A percentile compares a stretch with the other conserved stretches of the same genome.
Conservation (phyloP, 2,329 filamentous ascomycete genomes). For the Ramichloridium luteum region DNA sequence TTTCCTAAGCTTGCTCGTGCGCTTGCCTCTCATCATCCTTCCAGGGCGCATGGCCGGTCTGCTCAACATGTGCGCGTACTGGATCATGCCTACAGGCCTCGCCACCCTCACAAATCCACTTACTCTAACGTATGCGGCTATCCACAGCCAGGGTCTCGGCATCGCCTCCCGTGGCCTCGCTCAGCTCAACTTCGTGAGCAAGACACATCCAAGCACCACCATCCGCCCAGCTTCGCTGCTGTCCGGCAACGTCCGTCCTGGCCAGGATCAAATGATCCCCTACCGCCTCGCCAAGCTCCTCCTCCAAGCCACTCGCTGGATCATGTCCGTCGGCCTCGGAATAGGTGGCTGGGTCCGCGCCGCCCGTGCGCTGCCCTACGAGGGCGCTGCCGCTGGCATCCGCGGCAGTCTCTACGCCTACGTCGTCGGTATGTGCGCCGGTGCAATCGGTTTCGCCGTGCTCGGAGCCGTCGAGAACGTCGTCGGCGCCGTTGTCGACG, state of each 20-base stretch:
- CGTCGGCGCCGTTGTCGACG: constrained; percentile 26
- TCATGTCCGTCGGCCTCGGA: constrained; percentile 80
- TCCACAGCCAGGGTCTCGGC: constrained; percentile 75
- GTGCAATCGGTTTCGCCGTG: constrained; percentile 89
- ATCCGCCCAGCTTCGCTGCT: constrained; percentile 30
- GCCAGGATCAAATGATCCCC: constrained; percentile 50
- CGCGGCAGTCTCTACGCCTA: constrained; percentile 88
- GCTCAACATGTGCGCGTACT: constrained; percentile 60
- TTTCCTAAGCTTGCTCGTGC: constrained; percentile 64
- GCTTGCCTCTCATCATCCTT: constrained; percentile 73
- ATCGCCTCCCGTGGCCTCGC: constrained; percentile 67
- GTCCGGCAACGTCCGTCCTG: constrained; percentile 8
- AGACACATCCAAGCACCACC: constrained; percentile 61
- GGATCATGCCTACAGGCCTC: constrained; percentile 73
- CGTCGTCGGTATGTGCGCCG: constrained; percentile 80
- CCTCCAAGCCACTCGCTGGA: constrained; percentile 77
- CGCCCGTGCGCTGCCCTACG: constrained; percentile 61
- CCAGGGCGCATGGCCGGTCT: constrained; percentile 61
- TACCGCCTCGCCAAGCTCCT: constrained; percentile 87
- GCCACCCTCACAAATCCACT: constrained; percentile 80
- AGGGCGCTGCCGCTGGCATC: constrained; percentile 36
- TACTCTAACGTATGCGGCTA: constrained; percentile 82
- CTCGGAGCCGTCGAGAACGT: constrained; percentile 39
- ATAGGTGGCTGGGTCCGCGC: constrained; percentile 97
- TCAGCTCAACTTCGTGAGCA: constrained; percentile 68